phyloP scores from a whole-genome alignment of 2,329 filamentous ascomycete genomes.

The Stachybotrys echinatus region DNA sequence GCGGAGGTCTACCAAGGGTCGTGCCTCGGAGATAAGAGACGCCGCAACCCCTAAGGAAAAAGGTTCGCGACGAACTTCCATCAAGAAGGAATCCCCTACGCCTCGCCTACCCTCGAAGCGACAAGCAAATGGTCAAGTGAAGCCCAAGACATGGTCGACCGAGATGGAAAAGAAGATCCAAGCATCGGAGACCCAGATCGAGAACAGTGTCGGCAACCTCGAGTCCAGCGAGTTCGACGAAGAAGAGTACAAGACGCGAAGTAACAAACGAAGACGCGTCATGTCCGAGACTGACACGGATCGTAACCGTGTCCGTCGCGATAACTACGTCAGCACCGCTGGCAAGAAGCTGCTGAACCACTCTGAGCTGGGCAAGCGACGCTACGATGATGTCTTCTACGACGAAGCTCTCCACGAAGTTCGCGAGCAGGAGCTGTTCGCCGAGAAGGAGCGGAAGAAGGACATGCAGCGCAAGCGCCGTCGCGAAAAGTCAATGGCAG shows the following conservation, averaged over 20 bases:
- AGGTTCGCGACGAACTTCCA: constrained; percentile 43
- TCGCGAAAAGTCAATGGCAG: constrained; percentile 91
- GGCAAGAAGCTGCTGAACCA: constrained; percentile 62
- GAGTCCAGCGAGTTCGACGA: constrained; percentile 38
- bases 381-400: constrained; percentile 73
- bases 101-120: constrained; percentile 49
- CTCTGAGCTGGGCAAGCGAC: constrained; percentile 64
- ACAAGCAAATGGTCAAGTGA: constrained; percentile 55
- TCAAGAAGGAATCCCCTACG: constrained; percentile 41
- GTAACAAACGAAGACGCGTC: constrained; percentile 64
- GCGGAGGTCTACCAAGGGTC: constrained; percentile 39
- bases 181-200: constrained; percentile 33
- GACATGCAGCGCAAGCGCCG: constrained; percentile 98
- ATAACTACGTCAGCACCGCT: constrained; percentile 53
- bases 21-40: constrained; percentile 46
- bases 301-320: constrained; percentile 58
- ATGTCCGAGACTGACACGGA: constrained; percentile 57
- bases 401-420: constrained; percentile 80
- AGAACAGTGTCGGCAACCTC: constrained; percentile 39
- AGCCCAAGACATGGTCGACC: constrained; percentile 59
- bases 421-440: constrained; percentile 80
- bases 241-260: constrained; percentile 46
- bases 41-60: constrained; percentile 46
- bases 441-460: constrained; percentile 98
- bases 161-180: constrained; percentile 39